Evolutionary conservation across 192 early-diverging fungal genomes (phyloP).

Genomic region (Cetraspora pellucida): DNA sequence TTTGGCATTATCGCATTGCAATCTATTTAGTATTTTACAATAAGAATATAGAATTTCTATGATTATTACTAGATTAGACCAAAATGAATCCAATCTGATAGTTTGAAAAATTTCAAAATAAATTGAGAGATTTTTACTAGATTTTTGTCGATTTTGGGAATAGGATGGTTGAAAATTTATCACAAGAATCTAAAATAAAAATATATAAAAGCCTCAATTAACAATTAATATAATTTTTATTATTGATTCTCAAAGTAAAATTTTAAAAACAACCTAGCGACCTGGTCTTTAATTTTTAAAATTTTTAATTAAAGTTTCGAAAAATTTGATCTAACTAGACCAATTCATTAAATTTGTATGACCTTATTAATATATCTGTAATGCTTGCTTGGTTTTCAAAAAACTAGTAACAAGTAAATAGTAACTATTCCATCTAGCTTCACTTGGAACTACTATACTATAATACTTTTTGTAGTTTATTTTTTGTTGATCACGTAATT

Average conservation of each 20-base stretch:
- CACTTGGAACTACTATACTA: background rate
- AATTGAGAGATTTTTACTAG: background rate
- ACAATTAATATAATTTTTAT: no score
- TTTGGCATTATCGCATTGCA: background rate
- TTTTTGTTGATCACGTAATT: conserved; percentile 1
- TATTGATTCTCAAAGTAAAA: no score
- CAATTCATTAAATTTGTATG: background rate
- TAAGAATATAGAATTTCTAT: background rate
- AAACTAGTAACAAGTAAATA: background rate
- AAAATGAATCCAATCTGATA: background rate
- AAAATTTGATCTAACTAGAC: no score
- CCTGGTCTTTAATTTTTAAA: background rate
- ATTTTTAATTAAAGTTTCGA: no score
- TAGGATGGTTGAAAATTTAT: background rate
- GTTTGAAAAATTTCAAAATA: background rate
- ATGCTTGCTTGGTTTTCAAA: background rate
- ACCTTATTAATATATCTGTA: background rate
- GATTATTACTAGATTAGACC: background rate
- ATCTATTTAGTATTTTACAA: background rate
- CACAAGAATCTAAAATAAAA: background rate
- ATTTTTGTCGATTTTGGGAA: background rate
- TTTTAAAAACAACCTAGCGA: no score
- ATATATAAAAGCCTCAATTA: background rate
- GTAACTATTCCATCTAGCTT: background rate
- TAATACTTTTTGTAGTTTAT: background rate